Evolutionary conservation across 495 filamentous ascomycete genomes (phyloP).

Genomic region (Xylaria palmicola): DNA sequence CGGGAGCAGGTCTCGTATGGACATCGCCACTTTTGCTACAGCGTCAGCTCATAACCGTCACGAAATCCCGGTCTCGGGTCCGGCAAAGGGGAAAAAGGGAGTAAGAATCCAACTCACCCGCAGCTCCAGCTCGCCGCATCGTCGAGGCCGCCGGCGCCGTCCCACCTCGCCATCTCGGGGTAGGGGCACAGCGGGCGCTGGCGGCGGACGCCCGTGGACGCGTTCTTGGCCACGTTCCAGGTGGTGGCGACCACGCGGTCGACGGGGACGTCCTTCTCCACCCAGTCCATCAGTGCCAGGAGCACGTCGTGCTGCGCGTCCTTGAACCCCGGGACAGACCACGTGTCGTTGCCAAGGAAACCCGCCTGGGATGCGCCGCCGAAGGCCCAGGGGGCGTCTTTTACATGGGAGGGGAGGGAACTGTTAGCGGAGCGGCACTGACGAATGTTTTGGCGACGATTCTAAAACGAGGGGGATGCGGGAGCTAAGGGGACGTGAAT

Average conservation of each 20-base stretch:
- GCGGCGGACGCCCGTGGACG: slow-evolving; percentile 29
- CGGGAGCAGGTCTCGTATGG: background rate
- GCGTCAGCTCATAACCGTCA: slow-evolving; percentile 6
- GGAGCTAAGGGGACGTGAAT: too few relatives aligned
- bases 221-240: slow-evolving; percentile 30
- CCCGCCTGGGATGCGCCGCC: slow-evolving; percentile 30
- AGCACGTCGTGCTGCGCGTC: slow-evolving; percentile 44
- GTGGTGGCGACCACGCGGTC: slow-evolving; percentile 42
- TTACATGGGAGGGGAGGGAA: background rate
- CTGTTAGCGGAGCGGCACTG: too few relatives aligned
- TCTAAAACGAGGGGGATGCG: too few relatives aligned
- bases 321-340: slow-evolving; percentile 39
- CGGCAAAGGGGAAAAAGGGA: background rate
- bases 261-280: slow-evolving; percentile 19
- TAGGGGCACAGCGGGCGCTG: slow-evolving; percentile 43
- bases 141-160: slow-evolving; percentile 21
- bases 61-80: background rate
- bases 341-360: slow-evolving; percentile 27
- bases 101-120: slow-evolving; percentile 19
- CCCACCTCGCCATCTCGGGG: slow-evolving; percentile 31
- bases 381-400: slow-evolving; percentile 42
- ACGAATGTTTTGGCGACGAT: too few relatives aligned
- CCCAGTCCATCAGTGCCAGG: slow-evolving; percentile 18
- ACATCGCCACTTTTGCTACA: background rate
- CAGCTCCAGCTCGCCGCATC: slow-evolving; percentile 31